A percentile compares a stretch with the other conserved stretches of the same genome.
These are phyloP conservation scores for Solanum microdontum DNA, from an alignment of 257 asterid genomes.

Conservation along the genomic window DNA sequence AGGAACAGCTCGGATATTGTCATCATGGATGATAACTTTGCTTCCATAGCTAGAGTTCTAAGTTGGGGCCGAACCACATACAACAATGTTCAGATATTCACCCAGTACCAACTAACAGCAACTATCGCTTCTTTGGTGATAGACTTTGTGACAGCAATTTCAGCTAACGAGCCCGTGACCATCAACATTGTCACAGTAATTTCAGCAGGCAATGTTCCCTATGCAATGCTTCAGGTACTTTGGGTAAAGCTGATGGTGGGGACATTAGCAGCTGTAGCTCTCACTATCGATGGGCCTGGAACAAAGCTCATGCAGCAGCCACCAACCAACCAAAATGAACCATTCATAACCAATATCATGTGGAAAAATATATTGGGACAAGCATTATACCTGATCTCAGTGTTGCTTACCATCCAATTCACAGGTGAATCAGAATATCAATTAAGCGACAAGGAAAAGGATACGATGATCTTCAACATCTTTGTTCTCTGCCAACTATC, in stretches of 20 bases:
- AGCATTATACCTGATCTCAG: slow-evolving; percentile 40
- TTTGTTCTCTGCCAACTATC: neutral
- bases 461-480: slow-evolving; percentile 3
- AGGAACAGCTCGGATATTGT: slow-evolving; percentile 65
- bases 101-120: slow-evolving; percentile 72
- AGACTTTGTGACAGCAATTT: slow-evolving; percentile 17
- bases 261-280: slow-evolving; percentile 57
- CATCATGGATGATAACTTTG: slow-evolving; percentile 52
- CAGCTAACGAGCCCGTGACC: slow-evolving; percentile 11
- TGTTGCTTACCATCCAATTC: slow-evolving; percentile 45
- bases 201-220: slow-evolving; percentile 67
- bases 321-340: slow-evolving; percentile 33
- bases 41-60: slow-evolving; percentile 41
- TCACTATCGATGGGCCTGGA: slow-evolving; percentile 44
- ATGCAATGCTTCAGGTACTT: slow-evolving; percentile 50
- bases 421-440: slow-evolving; percentile 25
- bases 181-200: slow-evolving; percentile 60
- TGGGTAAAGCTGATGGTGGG: slow-evolving; percentile 79
- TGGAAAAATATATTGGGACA: slow-evolving; percentile 56
- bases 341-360: slow-evolving; percentile 51
- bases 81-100: slow-evolving; percentile 57
- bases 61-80: slow-evolving; percentile 66
- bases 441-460: slow-evolving; percentile 23
- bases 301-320: slow-evolving; percentile 31
- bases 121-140: slow-evolving; percentile 46